phyloP scores from a whole-genome alignment of 1,139 yeast genomes.

The Martiniozyma asiatica region DNA sequence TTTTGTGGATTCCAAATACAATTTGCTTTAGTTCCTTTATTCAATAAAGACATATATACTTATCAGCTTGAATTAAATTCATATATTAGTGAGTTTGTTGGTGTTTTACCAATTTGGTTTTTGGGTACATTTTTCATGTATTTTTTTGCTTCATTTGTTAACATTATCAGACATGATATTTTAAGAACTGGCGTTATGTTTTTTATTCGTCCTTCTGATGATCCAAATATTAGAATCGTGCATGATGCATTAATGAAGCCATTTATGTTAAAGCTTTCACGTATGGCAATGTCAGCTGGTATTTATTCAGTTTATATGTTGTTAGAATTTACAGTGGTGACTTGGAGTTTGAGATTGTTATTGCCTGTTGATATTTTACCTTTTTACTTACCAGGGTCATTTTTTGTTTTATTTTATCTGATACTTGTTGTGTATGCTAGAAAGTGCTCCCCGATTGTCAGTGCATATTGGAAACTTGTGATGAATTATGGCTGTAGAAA shows the following conservation, averaged over 20 bases:
- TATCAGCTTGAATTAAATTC: constrained; percentile 8
- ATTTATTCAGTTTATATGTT: constrained; percentile 67
- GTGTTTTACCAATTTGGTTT: constrained; percentile 39
- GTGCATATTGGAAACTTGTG: constrained; percentile 50
- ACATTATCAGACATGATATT: constrained; percentile 62
- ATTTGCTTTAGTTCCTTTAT: constrained; percentile 49
- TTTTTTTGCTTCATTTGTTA: constrained; percentile 72
- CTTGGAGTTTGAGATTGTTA: constrained; percentile 31
- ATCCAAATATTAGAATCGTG: constrained; percentile 79
- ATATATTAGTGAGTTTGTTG: constrained; percentile 2
- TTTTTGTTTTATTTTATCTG: constrained; percentile 9
- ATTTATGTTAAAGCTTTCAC: constrained; percentile 54
- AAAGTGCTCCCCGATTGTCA: too few species aligned
- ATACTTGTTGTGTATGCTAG: constrained; percentile 14
- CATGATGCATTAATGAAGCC: constrained; percentile 82
- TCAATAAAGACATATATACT: constrained; percentile 16
- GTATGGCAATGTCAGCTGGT: constrained; percentile 63
- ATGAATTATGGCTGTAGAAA: constrained; percentile 46
- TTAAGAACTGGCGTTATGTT: constrained; percentile 82
- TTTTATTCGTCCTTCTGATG: constrained; percentile 90
- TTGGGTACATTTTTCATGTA: constrained; percentile 82
- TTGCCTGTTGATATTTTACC: constrained; percentile 20
- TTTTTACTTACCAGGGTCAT: constrained; percentile 5
- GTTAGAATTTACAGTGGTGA: constrained; percentile 61
- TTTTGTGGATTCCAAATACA: constrained; percentile 76